A percentile compares a stretch with the other conserved stretches of the same genome.
These are phyloP conservation scores for Aspergillus fructus DNA, from an alignment of 2,329 filamentous ascomycete genomes.

Conservation along the genomic window DNA sequence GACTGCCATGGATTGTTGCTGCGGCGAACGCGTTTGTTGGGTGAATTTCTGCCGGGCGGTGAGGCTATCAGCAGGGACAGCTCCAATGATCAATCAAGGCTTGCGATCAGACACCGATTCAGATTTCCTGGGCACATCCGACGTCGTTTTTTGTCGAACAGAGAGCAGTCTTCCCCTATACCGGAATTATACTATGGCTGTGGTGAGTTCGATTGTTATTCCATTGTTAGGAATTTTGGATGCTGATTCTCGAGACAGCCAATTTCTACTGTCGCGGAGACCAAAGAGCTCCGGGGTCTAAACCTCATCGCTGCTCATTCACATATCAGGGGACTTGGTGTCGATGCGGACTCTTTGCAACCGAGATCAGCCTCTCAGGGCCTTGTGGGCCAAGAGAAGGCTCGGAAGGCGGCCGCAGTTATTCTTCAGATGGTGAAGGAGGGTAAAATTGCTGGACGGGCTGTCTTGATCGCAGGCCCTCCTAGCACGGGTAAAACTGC, in stretches of 20 bases:
- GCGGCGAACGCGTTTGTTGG: background rate
- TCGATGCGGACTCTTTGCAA: slow-evolving; percentile 87
- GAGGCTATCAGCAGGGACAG: background rate
- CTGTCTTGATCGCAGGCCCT: slow-evolving; percentile 90
- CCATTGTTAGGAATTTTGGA: slow-evolving; percentile 11
- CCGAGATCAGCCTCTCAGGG: slow-evolving; percentile 84
- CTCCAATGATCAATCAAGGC: slow-evolving; percentile 9
- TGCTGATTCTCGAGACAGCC: slow-evolving; percentile 38
- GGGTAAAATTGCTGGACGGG: slow-evolving; percentile 94
- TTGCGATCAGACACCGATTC: slow-evolving; percentile 15
- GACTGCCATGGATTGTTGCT: background rate
- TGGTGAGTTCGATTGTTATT: slow-evolving; percentile 26
- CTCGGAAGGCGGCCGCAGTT: slow-evolving; percentile 91
- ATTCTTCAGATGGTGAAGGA: slow-evolving; percentile 99
- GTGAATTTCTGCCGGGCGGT: slow-evolving; percentile 11
- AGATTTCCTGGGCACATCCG: slow-evolving; percentile 6
- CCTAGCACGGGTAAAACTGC: slow-evolving; percentile 98
- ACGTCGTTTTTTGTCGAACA: slow-evolving; percentile 3
- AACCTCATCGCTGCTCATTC: slow-evolving; percentile 98
- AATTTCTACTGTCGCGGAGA: slow-evolving; percentile 86
- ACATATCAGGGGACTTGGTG: slow-evolving; percentile 92
- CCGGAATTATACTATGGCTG: slow-evolving; percentile 33
- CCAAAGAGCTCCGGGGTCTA: slow-evolving; percentile 90
- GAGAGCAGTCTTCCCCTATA: slow-evolving; percentile 9
- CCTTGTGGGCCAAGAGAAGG: slow-evolving; percentile 93